Conservation (phyloP, 345 rosid species). For the Lumnitzera racemosa region DNA sequence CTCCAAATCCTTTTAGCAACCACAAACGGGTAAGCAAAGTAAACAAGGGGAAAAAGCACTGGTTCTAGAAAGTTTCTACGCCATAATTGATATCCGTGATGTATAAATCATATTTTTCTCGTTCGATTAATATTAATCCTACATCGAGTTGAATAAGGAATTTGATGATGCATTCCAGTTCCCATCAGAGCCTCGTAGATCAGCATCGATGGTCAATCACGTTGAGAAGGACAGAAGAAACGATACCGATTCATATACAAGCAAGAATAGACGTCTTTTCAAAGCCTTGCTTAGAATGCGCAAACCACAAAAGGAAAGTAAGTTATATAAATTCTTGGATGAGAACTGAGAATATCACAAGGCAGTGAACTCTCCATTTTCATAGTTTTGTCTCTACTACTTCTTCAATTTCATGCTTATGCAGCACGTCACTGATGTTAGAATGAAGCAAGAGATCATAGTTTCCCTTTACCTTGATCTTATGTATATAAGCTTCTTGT, state of each 20-base stretch:
- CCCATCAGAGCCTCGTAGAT: constrained; percentile 42
- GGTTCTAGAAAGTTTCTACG: too few species aligned
- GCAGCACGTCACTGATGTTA: too few species aligned
- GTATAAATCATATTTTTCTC: background rate
- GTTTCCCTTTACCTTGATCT: too few species aligned
- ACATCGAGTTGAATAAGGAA: background rate
- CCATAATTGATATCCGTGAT: background rate
- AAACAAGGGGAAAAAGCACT: too few species aligned
- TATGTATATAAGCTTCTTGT: too few species aligned
- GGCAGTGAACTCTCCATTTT: background rate
- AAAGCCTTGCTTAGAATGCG: constrained; percentile 68
- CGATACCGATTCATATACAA: constrained; percentile 29
- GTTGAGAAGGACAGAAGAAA: constrained; percentile 23
- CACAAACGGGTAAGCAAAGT: constrained; percentile 27
- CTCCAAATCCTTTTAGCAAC: constrained; percentile 18
- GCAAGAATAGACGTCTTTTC: constrained; percentile 48
- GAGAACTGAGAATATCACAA: constrained; percentile 15
- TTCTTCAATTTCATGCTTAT: too few species aligned
- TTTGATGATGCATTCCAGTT: constrained; percentile 18
- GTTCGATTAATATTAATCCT: background rate
- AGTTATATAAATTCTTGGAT: constrained; percentile 25
- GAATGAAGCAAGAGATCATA: too few species aligned
- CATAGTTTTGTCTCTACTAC: too few species aligned
- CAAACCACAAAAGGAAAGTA: constrained; percentile 35
- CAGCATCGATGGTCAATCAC: constrained; percentile 27